Evolutionary conservation across 495 filamentous ascomycete genomes (phyloP).

Genomic region (Penicillium robsamsonii): DNA sequence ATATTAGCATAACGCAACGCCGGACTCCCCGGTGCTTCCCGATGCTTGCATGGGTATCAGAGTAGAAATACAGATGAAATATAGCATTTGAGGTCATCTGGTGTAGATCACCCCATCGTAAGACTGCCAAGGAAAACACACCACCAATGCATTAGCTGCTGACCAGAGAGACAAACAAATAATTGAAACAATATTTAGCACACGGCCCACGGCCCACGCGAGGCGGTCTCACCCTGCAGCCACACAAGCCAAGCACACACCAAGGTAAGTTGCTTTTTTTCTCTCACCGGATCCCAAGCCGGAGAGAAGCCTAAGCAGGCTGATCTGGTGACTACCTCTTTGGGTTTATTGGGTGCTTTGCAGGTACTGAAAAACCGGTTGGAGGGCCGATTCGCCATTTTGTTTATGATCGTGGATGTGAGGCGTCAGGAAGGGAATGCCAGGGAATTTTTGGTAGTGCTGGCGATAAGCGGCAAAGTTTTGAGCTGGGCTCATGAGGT

Average conservation of each 20-base stretch:
- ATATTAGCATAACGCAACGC: slow-evolving; percentile 18
- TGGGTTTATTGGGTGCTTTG: slow-evolving; percentile 14
- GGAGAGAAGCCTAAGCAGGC: not conserved
- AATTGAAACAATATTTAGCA: slow-evolving; percentile 7
- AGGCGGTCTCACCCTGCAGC: slow-evolving; percentile 18
- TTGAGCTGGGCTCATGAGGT: slow-evolving; percentile 28
- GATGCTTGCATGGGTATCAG: slow-evolving; percentile 28
- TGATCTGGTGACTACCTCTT: slow-evolving; percentile 3
- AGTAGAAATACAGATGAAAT: slow-evolving; percentile 19
- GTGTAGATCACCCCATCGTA: slow-evolving; percentile 7
- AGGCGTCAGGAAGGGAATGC: slow-evolving; percentile 43
- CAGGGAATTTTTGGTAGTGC: slow-evolving; percentile 30
- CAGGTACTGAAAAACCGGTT: slow-evolving; percentile 31
- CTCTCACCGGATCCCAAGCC: slow-evolving; percentile 3
- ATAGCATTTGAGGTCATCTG: slow-evolving; percentile 15
- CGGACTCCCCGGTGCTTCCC: slow-evolving; percentile 21
- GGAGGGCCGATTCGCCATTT: slow-evolving; percentile 30
- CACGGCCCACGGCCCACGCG: not conserved
- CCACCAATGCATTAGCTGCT: slow-evolving; percentile 2
- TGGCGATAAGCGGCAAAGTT: slow-evolving; percentile 41
- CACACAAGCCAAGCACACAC: slow-evolving; percentile 18
- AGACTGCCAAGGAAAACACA: slow-evolving; percentile 8
- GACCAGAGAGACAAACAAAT: slow-evolving; percentile 8
- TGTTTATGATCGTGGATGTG: slow-evolving; percentile 40
- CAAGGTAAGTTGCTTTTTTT: slow-evolving; percentile 1